Evolutionary conservation across 352 stramenopile species (phyloP), one percentile per base, ranked within the genome.

Genomic region (Globisporangium spinosum): DNA sequence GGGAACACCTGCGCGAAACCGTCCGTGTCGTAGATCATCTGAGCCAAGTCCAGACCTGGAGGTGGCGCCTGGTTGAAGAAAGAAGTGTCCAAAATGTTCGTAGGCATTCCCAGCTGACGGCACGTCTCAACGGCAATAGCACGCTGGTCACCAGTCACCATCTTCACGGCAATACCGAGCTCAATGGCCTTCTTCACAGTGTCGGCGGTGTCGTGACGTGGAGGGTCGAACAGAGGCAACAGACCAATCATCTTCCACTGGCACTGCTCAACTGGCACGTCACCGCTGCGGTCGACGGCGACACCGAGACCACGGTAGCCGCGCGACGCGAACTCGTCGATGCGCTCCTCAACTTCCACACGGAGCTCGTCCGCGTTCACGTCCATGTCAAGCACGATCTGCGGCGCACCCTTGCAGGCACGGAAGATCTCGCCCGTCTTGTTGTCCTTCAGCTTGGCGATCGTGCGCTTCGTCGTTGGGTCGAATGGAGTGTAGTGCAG

Each of bases 141-240:
- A 45, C 85, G 80, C 75, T 98, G 95, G 72, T 98, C 96, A 72
- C 96, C 96, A 32, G 96, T 98, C 47, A 98, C 90, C 94, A 98
- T 98, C 79, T 98, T 98, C 29, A 98, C 94, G 1, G 77, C 81
- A 60, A 98, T 93, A 57, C 96, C 96, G 17, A 95, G 79, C 70
- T 93, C 82, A 70, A 97, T 83, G 7, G 95, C 89, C 40, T 89
- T 89, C 69, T 94, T 83, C 70, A 98, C 97, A 5, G 96, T 98
- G 57, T 93, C 80, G 13, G 82, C 80, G 55, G 94, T 98, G 74
- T 98, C 95, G 67, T 92, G 82, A 58, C 96, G 89, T 61, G 96
- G 94, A 45, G 95, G 96, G 68, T 99, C 96, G 58, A 98, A 89
- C 76, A 98, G 83, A 29, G 93, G 89, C 64, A 98, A 60, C 25